phyloP scores from a whole-genome alignment of 495 filamentous ascomycete genomes.

The Hypomontagnella monticulosa region DNA sequence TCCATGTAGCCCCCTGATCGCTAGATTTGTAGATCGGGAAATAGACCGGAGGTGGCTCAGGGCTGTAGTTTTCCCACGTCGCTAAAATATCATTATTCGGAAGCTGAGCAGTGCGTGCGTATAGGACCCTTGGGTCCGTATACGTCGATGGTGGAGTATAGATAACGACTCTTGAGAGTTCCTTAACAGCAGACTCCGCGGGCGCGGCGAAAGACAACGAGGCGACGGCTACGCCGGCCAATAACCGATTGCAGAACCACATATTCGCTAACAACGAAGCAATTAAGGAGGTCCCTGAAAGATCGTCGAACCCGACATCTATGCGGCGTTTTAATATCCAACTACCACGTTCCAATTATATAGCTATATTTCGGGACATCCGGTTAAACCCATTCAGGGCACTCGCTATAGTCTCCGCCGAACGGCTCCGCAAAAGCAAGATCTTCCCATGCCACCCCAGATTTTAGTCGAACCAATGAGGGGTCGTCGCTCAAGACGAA shows the following conservation, averaged over 20 bases:
- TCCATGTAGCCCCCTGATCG: constrained; percentile 71
- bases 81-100: constrained; percentile 62
- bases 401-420: constrained; percentile 34
- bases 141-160: constrained; percentile 30
- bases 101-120: constrained; percentile 63
- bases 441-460: constrained; percentile 32
- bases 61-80: constrained; percentile 73
- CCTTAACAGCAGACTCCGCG: constrained; percentile 12
- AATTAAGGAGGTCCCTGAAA: background rate
- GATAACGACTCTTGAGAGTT: constrained; percentile 28
- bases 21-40: constrained; percentile 73
- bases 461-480: constrained; percentile 39
- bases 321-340: constrained; percentile 1
- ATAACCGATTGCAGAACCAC: constrained; percentile 18
- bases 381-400: constrained; percentile 21
- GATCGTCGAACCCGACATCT: constrained; percentile 15
- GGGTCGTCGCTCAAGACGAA: constrained; percentile 3
- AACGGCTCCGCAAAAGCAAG: constrained; percentile 27
- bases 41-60: constrained; percentile 64
- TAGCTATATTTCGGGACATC: constrained; percentile 15
- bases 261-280: constrained; percentile 5
- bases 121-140: constrained; percentile 58
- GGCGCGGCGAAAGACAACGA: background rate
- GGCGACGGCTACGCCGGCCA: constrained; percentile 22
- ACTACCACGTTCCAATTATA: constrained; percentile 20